Percentiles rank a stretch among this genome's conserved stretches.
Conservation (phyloP, 208 protist species). For the Herpetomonas tarakana region DNA sequence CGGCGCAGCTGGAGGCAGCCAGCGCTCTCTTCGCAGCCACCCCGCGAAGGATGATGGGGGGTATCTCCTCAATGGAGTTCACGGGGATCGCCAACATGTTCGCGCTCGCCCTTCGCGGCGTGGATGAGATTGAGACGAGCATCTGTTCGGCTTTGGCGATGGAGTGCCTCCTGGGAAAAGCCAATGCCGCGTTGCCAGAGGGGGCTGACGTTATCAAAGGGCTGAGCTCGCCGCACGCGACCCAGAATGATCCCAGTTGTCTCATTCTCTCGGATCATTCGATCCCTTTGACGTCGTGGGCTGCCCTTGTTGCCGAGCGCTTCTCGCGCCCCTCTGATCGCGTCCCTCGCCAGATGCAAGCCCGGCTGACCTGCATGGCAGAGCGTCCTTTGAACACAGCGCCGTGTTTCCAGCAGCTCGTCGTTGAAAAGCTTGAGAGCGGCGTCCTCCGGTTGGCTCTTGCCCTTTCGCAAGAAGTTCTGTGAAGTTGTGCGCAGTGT, state of each 20-base stretch:
- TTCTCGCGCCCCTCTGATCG: constrained; percentile 16
- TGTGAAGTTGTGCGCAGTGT: too few relatives aligned
- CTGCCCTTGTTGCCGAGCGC: constrained; percentile 15
- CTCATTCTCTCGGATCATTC: constrained; percentile 6
- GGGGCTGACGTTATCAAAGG: constrained; percentile 12
- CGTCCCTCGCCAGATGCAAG: constrained; percentile 22
- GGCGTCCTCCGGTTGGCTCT: constrained; percentile 52
- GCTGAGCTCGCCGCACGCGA: constrained; percentile 17
- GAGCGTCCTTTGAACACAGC: constrained; percentile 68
- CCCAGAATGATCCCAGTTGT: constrained; percentile 10
- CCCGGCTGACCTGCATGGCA: constrained; percentile 74
- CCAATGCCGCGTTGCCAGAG: constrained; percentile 4
- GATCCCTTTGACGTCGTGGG: constrained; percentile 14
- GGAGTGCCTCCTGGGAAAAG: constrained; percentile 41
- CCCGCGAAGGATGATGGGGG: neutral
- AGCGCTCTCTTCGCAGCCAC: constrained; percentile 16
- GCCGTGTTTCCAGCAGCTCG: constrained; percentile 74
- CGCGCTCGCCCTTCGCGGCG: constrained; percentile 30
- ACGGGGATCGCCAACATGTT: constrained; percentile 39
- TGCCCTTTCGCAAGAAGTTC: constrained; percentile 58
- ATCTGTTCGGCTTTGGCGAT: constrained; percentile 49
- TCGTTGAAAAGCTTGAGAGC: constrained; percentile 40
- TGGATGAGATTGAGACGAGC: constrained; percentile 59
- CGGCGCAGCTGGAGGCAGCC: constrained; percentile 33
- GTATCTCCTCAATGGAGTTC: constrained; percentile 14